Conservation (phyloP, 371 early-diverging fungal species). For the Haplosporangium sp. region DNA sequence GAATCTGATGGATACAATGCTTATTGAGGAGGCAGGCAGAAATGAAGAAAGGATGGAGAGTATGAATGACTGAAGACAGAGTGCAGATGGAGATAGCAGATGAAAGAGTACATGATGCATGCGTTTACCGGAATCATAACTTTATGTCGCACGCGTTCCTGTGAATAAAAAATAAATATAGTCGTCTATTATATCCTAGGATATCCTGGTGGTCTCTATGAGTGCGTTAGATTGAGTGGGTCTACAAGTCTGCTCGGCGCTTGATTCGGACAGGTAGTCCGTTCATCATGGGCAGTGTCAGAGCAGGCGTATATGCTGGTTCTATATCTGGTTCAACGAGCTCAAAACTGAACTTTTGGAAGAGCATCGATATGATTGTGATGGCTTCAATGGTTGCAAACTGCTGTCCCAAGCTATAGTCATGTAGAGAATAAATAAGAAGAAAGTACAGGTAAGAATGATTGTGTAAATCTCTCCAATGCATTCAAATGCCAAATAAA, state of each 20-base stretch:
- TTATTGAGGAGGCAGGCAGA: too few species aligned
- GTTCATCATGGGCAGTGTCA: conserved; percentile 62
- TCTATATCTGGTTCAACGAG: conserved; percentile 26
- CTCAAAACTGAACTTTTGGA: conserved; percentile 34
- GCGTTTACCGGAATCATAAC: too few species aligned
- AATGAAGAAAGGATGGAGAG: too few species aligned
- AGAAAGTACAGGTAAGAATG: not conserved
- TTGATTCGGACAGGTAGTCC: conserved; percentile 58
- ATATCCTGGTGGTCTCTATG: too few species aligned
- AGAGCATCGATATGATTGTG: conserved; percentile 58
- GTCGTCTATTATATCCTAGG: too few species aligned
- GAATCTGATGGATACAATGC: too few species aligned
- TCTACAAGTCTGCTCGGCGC: not conserved
- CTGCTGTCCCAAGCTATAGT: conserved; percentile 56
- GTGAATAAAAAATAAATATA: too few species aligned
- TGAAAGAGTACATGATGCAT: too few species aligned
- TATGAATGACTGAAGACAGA: too few species aligned
- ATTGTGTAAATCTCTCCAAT: not conserved
- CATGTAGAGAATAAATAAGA: not conserved
- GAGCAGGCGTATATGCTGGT: conserved; percentile 46
- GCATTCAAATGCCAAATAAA: not conserved
- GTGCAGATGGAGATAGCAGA: too few species aligned
- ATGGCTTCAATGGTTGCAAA: conserved; percentile 66
- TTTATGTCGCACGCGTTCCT: too few species aligned
- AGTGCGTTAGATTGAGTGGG: too few species aligned